A percentile compares a stretch with the other conserved stretches of the same genome.
These are phyloP conservation scores for Annulohypoxylon truncatum DNA, from an alignment of 2,329 filamentous ascomycete genomes.

Conservation along the genomic window DNA sequence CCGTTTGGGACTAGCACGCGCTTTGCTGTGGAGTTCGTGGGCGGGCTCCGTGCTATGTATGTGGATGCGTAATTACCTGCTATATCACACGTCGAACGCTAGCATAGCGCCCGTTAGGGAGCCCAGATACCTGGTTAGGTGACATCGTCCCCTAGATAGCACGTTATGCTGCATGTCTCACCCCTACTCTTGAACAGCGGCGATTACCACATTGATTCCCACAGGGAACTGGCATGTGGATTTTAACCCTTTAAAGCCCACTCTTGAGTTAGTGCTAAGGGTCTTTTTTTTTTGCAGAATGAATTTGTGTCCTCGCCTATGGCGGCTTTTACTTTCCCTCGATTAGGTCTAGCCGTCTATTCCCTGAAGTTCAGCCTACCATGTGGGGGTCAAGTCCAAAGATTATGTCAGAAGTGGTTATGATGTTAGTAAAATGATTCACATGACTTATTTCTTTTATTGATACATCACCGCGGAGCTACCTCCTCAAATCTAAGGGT, in stretches of 20 bases:
- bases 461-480: neutral
- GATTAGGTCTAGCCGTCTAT: no score
- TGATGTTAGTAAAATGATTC: neutral
- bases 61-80: neutral
- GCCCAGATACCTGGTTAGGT: conserved; percentile 10
- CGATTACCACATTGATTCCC: neutral
- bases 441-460: neutral
- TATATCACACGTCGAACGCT: conserved; percentile 8
- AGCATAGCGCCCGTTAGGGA: conserved; percentile 9
- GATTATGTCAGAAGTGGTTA: neutral
- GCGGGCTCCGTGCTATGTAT: neutral
- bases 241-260: neutral
- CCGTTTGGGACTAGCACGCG: neutral
- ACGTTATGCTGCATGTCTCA: conserved; percentile 7
- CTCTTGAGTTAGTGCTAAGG: neutral
- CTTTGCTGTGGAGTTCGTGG: conserved; percentile 12
- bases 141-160: conserved; percentile 12
- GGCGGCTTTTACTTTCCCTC: neutral
- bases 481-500: conserved; percentile 31
- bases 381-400: no score
- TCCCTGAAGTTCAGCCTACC: no score
- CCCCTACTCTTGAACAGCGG: neutral
- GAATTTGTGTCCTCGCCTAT: neutral
- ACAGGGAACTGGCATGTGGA: neutral
- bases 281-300: neutral